Base-by-base conservation (phyloP, 805 yeast genomes). In the Tetrapisispora pingtungensis region DNA sequence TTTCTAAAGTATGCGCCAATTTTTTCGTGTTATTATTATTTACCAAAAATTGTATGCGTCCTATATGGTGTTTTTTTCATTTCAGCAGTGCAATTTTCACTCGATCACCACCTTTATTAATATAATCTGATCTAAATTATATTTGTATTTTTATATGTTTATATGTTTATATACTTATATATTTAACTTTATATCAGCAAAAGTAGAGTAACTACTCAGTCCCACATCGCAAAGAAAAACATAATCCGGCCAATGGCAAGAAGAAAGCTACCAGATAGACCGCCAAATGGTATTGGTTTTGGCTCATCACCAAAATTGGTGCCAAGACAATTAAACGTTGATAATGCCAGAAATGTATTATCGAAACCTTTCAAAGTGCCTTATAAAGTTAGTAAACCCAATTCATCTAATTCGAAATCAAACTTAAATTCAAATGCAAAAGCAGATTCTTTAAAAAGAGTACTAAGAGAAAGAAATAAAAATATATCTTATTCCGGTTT, bases 281-380 rank as follows among this genome's bases (percentile, higher is more conserved):
- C 75, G 1, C 64, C 63, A 10, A 67, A 67, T 44, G 74, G 71
- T 32, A 64, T 80, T 28, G 89, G 88, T 1, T 75, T 80, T 1
- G 90, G 89, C 1, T 84, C 84, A 1, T 83, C 84, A 0, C 69
- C 83, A 0, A 73, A 77, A n/a, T 69, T 71, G 15, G 71, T 72
- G 8, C 71, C 74, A 40, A 67, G 80, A 36, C 80, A 80, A 7
- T 68, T 81, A 19, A 67, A 73, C 15, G 69, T 74, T 18, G 69
- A 71, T 3, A 79, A 77, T 42, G 73, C 85, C 2, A 62, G 70
- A 2, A 66, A 60, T 7, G 66, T 74, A 19, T 65, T 84, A n/a
- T 64, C 78, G 2, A 77, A 70, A 54, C 94, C 94, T 0, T 84
- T 84, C 64, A 75, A 69, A 47, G 73, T 82, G 1, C 94, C 94